Percentiles rank a stretch among this genome's conserved stretches.
phyloP scores from a whole-genome alignment of 2,329 filamentous ascomycete genomes.

The Hypoxylon sp. region DNA sequence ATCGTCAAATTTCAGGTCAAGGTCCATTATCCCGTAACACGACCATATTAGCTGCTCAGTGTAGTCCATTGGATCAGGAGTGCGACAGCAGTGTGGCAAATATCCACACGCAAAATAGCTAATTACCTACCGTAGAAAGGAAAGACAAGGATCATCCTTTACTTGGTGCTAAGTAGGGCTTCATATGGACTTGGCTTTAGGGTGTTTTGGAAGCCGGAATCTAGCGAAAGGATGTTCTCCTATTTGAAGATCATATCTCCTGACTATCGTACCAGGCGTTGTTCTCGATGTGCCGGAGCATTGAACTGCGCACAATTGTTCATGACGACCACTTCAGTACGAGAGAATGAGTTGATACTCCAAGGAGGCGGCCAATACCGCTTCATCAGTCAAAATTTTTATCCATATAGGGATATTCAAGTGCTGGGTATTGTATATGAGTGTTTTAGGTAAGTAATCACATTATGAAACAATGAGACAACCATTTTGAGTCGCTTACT shows the following conservation, averaged over 20 bases:
- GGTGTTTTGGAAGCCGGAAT: not conserved
- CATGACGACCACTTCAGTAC: not conserved
- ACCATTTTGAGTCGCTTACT: not conserved
- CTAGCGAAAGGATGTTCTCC: constrained; percentile 6
- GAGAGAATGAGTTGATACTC: constrained; percentile 12
- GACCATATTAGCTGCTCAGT: constrained; percentile 13
- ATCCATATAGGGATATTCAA: constrained; percentile 1
- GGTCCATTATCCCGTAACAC: constrained; percentile 6
- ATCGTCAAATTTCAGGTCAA: not conserved
- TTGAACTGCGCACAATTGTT: not conserved
- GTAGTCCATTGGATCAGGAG: constrained; percentile 5
- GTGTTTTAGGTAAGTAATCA: not conserved
- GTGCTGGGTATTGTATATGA: not conserved
- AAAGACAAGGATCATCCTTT: not conserved
- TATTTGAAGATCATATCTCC: constrained; percentile 12
- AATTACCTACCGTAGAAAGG: not conserved
- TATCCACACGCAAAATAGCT: not conserved
- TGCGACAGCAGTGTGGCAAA: not conserved
- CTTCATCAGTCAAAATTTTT: not conserved
- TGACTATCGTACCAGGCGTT: constrained; percentile 17
- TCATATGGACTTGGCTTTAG: not conserved
- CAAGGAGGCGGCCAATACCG: constrained; percentile 3
- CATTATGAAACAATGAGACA: not conserved
- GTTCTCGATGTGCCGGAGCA: constrained; percentile 5
- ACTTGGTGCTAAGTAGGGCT: not conserved